Base-by-base conservation (phyloP, 164 flowering plant genomes). In the Vitis amurensis region DNA sequence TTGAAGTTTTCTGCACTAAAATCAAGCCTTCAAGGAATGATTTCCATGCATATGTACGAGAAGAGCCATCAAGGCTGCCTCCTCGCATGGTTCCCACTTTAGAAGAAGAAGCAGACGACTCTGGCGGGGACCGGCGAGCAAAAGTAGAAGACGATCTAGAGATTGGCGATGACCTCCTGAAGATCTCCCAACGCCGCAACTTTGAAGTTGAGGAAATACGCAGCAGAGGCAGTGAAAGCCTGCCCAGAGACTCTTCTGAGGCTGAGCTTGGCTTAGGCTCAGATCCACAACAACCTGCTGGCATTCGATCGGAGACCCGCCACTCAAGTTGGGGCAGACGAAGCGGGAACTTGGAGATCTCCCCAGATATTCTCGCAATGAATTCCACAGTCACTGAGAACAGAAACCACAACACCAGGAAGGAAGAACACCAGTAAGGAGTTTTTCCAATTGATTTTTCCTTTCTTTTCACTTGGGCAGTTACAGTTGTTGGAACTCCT, bases 281-380 rank as follows among this genome's bases (percentile, higher is more conserved):
- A 65, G 31, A 61, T 19, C 27, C 27, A 37, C 44, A 37, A 37
- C 44, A 37, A 37, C 77, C 76, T 5, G 12, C 74, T 16, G 70
- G 44, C 44, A 37, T 61, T 30, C 69, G 76, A 55, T 30, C 80
- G 9, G 89, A 80, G 14, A 75, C 65, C 3, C 76, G 80, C 17
- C 79, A 70, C 72, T 77, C 87, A 11, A 81, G 86, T 67, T 73
- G 77, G 82, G 89, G 84, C 13, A 68, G 82, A 67, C 76, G 80
- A 62, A 79, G 88, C 15, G 74, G 79, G 69, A 86, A 80, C 71
- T 84, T 84, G 85, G 90, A 87, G 59, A 79, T 83, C 17, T 64
- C 81, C 13, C 76, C 77, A 5, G 88, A 86, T 12, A 72, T 74
- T 47, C 78, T 37, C 27, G 27, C 27, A 23, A 23, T 23, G 27